Evolutionary conservation across 495 filamentous ascomycete species (phyloP).

Genomic region (Penicillium diatomitis): DNA sequence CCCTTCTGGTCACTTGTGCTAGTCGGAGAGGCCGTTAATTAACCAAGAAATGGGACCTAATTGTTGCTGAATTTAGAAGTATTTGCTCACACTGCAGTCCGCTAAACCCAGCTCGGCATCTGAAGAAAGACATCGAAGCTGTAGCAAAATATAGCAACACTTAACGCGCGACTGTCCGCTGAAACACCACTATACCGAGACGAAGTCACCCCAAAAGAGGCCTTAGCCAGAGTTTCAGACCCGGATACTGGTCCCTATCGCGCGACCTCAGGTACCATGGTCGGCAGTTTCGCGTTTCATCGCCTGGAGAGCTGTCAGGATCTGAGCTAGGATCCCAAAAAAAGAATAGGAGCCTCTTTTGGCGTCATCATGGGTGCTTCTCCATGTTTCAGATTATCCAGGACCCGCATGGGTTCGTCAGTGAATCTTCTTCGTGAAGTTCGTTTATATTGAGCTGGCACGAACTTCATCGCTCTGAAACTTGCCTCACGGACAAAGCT

Average conservation of each 20-base stretch:
- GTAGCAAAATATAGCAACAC: slow-evolving; percentile 40
- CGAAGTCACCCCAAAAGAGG: background rate
- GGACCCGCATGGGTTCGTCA: slow-evolving; percentile 17
- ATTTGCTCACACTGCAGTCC: slow-evolving; percentile 15
- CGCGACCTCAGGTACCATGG: slow-evolving; percentile 15
- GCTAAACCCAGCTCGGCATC: slow-evolving; percentile 20
- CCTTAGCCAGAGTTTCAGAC: slow-evolving; percentile 13
- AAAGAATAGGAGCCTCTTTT: slow-evolving; percentile 19
- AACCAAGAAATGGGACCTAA: slow-evolving; percentile 17
- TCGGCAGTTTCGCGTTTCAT: slow-evolving; percentile 32
- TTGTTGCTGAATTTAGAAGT: slow-evolving; percentile 36
- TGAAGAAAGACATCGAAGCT: slow-evolving; percentile 21
- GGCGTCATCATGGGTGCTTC: slow-evolving; percentile 29
- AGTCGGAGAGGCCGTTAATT: slow-evolving; percentile 16
- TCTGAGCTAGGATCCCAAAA: slow-evolving; percentile 25
- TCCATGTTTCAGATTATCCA: slow-evolving; percentile 38
- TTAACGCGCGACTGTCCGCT: slow-evolving; percentile 36
- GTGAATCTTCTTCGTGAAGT: slow-evolving; percentile 8
- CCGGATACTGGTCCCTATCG: slow-evolving; percentile 12
- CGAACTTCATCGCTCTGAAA: slow-evolving; percentile 15
- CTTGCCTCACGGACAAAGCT: slow-evolving; percentile 16
- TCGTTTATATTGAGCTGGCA: slow-evolving; percentile 18
- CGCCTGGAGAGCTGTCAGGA: slow-evolving; percentile 13
- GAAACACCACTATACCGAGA: slow-evolving; percentile 27
- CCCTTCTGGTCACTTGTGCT: background rate